phyloP scores from a whole-genome alignment of 345 rosid species.

The Sonneratia alba region DNA sequence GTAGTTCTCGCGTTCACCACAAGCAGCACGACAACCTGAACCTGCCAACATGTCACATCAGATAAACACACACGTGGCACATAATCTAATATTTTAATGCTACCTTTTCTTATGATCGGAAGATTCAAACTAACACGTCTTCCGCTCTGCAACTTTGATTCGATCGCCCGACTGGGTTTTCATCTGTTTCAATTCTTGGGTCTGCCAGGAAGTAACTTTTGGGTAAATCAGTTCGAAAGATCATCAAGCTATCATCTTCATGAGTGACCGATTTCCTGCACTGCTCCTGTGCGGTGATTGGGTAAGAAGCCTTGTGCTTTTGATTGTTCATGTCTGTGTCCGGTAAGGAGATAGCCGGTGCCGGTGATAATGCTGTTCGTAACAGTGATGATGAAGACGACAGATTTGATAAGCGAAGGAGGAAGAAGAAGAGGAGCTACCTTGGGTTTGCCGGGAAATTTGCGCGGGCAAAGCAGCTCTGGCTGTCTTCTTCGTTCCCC shows the following conservation, averaged over 20 bases:
- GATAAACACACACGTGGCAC: not conserved
- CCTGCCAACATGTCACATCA: not conserved
- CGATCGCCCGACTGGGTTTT: conserved; percentile 2
- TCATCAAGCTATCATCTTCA: not conserved
- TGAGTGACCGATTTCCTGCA: conserved; percentile 5
- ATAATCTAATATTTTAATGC: not conserved
- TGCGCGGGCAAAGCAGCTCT: conserved; percentile 10
- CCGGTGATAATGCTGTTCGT: not conserved
- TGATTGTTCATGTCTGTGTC: conserved; percentile 15
- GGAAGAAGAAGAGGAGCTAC: conserved; percentile 1
- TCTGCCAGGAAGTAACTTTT: not conserved
- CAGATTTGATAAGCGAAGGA: not conserved
- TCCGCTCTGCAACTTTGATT: not conserved
- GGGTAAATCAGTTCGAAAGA: not conserved
- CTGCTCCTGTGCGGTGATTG: not conserved
- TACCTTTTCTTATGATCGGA: not conserved
- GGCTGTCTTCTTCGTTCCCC: conserved; percentile 16
- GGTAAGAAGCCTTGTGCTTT: not conserved
- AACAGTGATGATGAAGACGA: not conserved
- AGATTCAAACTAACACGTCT: not conserved
- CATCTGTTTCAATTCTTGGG: not conserved
- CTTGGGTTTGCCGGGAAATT: conserved; percentile 6
- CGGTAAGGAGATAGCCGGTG: not conserved
- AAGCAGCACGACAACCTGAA: conserved; percentile 3
- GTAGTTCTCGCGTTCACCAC: not conserved